These are phyloP conservation scores for Zizania latifolia DNA, from an alignment of 176 grass and related monocot genomes.

Conservation along the genomic window DNA sequence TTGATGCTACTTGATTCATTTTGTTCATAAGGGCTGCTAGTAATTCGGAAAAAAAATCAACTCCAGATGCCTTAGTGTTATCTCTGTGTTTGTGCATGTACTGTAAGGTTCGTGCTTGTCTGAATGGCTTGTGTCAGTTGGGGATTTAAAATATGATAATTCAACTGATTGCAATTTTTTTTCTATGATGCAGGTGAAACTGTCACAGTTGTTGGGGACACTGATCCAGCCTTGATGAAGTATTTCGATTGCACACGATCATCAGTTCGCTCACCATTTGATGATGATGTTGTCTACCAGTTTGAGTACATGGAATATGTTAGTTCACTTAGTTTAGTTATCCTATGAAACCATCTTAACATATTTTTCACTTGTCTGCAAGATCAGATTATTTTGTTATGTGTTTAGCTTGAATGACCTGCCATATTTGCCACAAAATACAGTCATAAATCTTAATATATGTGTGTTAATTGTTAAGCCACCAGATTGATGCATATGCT, in stretches of 20 bases:
- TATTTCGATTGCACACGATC: constrained; percentile 95
- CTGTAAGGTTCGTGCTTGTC: neutral
- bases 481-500: neutral
- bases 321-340: constrained; percentile 33
- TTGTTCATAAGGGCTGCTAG: neutral
- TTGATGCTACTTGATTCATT: neutral
- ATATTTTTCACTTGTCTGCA: constrained; percentile 1
- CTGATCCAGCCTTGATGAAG: constrained; percentile 84
- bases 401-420: constrained; percentile 16
- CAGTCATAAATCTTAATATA: neutral
- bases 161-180: constrained; percentile 3
- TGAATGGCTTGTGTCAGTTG: neutral
- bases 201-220: constrained; percentile 79
- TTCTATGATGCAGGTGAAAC: constrained; percentile 59
- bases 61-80: neutral
- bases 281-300: constrained; percentile 91
- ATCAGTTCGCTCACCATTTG: constrained; percentile 71
- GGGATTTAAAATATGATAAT: neutral
- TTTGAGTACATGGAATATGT: constrained; percentile 99
- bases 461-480: neutral
- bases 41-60: neutral
- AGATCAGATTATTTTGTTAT: constrained; percentile 4
- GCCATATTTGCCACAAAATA: neutral
- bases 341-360: neutral
- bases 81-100: neutral